phyloP scores from a whole-genome alignment of 2,329 filamentous ascomycete genomes.

The Sphaerulina vaccinii region DNA sequence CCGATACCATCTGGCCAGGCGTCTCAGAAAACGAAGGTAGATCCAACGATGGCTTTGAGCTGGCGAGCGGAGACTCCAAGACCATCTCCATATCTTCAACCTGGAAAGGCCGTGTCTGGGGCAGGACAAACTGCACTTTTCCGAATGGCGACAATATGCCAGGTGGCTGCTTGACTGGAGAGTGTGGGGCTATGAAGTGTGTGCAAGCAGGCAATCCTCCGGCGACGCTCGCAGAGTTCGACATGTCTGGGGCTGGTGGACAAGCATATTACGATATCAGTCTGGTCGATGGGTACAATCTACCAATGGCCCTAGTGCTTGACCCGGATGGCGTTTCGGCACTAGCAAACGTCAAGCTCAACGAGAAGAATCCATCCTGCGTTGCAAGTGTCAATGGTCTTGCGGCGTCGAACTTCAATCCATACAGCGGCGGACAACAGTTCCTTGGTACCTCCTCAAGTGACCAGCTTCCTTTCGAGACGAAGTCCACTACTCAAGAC shows the following conservation, averaged over 20 bases:
- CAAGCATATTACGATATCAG: constrained; percentile 85
- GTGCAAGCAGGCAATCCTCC: constrained; percentile 62
- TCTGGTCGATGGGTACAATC: constrained; percentile 80
- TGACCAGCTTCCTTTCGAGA: constrained; percentile 68
- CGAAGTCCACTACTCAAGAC: constrained; percentile 54
- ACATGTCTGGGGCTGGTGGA: constrained; percentile 63
- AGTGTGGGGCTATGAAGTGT: constrained; percentile 72
- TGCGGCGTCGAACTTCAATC: constrained; percentile 43
- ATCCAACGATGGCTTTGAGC: constrained; percentile 63
- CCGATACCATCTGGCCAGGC: constrained; percentile 71
- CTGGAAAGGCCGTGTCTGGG: constrained; percentile 83
- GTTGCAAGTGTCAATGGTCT: constrained; percentile 68
- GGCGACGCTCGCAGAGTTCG: constrained; percentile 78
- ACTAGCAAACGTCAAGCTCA: constrained; percentile 65
- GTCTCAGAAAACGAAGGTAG: constrained; percentile 68
- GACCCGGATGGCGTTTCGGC: constrained; percentile 57
- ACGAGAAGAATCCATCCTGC: constrained; percentile 73
- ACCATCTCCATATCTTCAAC: constrained; percentile 66
- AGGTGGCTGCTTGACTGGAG: constrained; percentile 65
- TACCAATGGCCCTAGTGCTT: constrained; percentile 62
- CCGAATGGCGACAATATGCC: constrained; percentile 59
- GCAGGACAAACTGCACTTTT: constrained; percentile 78
- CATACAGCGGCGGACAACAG: constrained; percentile 53
- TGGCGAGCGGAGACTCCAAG: constrained; percentile 57
- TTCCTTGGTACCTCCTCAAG: constrained; percentile 63